Evolutionary conservation across 2,329 filamentous ascomycete genomes (phyloP).

Genomic region (Aspergillus bombycis): DNA sequence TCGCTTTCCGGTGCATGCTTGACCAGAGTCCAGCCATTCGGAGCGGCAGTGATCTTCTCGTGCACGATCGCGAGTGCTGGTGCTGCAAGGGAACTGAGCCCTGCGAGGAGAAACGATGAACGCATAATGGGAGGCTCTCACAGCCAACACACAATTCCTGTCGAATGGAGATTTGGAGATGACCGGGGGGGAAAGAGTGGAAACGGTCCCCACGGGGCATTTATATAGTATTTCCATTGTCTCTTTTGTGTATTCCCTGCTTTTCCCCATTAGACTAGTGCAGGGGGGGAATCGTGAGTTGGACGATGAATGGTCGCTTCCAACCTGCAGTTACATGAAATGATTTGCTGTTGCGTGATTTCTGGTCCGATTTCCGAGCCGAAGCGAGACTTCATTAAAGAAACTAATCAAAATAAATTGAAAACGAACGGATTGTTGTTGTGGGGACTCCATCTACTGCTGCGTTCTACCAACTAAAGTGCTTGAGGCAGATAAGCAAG

Average conservation of each 20-base stretch:
- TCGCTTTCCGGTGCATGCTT: conserved; percentile 16
- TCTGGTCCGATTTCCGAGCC: background rate
- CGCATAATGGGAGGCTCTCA: background rate
- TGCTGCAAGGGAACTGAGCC: background rate
- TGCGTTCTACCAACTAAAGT: background rate
- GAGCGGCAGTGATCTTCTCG: background rate
- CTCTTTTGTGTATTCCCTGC: background rate
- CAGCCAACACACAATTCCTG: background rate
- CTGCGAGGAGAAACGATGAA: background rate
- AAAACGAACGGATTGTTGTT: background rate
- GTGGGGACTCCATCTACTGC: background rate
- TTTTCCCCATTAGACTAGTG: background rate
- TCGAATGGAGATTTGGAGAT: background rate
- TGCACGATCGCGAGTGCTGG: background rate
- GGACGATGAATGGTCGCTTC: background rate
- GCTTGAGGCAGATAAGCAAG: background rate
- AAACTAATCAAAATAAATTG: background rate
- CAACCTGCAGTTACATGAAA: background rate
- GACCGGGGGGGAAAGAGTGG: background rate
- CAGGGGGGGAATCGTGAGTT: background rate
- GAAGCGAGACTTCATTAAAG: background rate
- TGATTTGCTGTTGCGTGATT: background rate
- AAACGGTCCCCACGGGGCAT: background rate
- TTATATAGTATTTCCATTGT: background rate
- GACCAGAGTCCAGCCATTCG: background rate